A percentile compares a stretch with the other conserved stretches of the same genome.
Evolutionary conservation across 2,329 filamentous ascomycete species (phyloP).

Genomic region (Cercospora nicotianae): DNA sequence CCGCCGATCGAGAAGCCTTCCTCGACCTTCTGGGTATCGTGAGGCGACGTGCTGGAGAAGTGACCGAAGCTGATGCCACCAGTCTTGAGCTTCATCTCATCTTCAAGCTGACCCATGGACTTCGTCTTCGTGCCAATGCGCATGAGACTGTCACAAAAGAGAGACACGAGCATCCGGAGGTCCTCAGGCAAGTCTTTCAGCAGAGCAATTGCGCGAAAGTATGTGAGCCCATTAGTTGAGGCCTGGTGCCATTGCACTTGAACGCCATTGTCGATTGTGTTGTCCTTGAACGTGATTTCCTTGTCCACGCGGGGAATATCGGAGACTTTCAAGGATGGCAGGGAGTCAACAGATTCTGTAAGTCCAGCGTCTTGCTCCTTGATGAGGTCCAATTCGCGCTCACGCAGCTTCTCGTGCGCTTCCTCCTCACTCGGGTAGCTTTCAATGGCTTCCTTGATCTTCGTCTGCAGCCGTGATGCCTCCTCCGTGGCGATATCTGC

Average conservation of each 20-base stretch:
- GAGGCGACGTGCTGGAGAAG: conserved; percentile 76
- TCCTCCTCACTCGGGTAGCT: conserved; percentile 69
- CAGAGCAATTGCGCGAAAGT: conserved; percentile 85
- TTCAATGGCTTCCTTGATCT: conserved; percentile 69
- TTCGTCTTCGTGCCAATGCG: conserved; percentile 83
- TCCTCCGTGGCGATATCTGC: conserved; percentile 77
- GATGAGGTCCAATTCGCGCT: conserved; percentile 76
- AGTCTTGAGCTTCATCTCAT: conserved; percentile 93
- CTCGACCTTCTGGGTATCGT: conserved; percentile 65
- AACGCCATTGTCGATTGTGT: conserved; percentile 56
- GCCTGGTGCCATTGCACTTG: conserved; percentile 88
- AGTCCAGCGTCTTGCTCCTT: conserved; percentile 66
- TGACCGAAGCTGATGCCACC: conserved; percentile 85
- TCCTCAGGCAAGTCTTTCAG: conserved; percentile 80
- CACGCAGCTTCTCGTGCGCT: conserved; percentile 69
- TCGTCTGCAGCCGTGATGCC: conserved; percentile 67
- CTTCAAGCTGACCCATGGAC: conserved; percentile 92
- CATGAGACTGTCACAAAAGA: conserved; percentile 92
- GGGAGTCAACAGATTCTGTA: conserved; percentile 78
- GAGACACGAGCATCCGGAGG: conserved; percentile 76
- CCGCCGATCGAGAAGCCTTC: conserved; percentile 85
- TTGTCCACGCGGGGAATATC: conserved; percentile 84
- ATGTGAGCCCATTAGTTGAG: conserved; percentile 91
- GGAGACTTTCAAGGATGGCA: conserved; percentile 83
- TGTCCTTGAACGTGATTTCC: conserved; percentile 64